Conservation (phyloP, 148 eudicot genomes). For the Rhododendron vialii region DNA sequence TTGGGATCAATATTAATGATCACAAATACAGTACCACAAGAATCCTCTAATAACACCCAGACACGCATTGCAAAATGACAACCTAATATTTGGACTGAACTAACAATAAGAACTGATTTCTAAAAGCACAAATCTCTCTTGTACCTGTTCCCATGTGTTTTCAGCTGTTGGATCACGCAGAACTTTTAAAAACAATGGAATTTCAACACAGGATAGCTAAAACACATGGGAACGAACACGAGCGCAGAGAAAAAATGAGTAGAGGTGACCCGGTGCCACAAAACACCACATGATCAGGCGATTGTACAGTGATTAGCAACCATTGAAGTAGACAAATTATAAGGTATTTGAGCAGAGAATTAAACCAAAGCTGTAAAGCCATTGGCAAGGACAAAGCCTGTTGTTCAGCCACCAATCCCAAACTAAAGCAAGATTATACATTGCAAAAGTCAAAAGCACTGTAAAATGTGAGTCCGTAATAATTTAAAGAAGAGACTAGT, state of each 20-base stretch:
- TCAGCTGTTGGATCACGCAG: neutral
- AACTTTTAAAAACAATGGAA: neutral
- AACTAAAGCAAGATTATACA: slow-evolving; percentile 1
- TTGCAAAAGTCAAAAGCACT: neutral
- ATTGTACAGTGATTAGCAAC: neutral
- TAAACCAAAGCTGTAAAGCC: neutral
- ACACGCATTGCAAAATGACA: neutral
- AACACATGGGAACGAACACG: neutral
- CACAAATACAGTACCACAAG: too few relatives aligned
- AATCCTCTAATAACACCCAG: too few relatives aligned
- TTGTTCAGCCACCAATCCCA: neutral
- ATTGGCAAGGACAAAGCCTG: neutral
- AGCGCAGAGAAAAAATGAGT: neutral
- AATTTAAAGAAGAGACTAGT: slow-evolving; percentile 5
- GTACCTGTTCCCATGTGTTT: neutral
- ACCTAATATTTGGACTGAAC: too few relatives aligned
- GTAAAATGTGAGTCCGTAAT: neutral
- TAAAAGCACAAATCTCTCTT: neutral
- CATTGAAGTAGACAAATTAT: neutral
- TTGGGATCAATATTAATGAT: too few relatives aligned
- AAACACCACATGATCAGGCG: neutral
- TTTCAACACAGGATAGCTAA: too few relatives aligned
- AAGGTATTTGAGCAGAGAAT: neutral
- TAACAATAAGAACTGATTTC: too few relatives aligned
- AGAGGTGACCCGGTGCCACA: neutral